These are phyloP conservation scores for Leucogyrophana mollusca DNA, from an alignment of 768 basidiomycete genomes.

Conservation along the genomic window DNA sequence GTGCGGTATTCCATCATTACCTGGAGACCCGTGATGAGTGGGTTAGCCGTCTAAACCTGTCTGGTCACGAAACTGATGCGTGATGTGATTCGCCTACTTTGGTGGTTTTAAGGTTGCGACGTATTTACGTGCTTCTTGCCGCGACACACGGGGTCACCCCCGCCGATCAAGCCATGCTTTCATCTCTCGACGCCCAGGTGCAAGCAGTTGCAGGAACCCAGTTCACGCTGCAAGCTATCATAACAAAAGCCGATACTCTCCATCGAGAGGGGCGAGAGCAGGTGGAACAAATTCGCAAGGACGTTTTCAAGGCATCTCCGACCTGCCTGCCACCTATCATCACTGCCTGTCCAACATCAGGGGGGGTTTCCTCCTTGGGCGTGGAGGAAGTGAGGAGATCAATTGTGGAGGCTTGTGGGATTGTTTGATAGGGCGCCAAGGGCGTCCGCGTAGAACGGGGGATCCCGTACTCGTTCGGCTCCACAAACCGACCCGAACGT, in stretches of 20 bases:
- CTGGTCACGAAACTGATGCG: background rate
- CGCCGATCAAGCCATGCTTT: slow-evolving; percentile 62
- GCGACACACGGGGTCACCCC: slow-evolving; percentile 60
- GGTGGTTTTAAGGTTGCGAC: slow-evolving; percentile 48
- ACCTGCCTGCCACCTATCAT: slow-evolving; percentile 67
- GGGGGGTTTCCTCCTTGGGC: slow-evolving; percentile 46
- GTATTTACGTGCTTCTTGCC: slow-evolving; percentile 72
- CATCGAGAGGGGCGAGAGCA: slow-evolving; percentile 30
- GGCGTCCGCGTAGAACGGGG: background rate
- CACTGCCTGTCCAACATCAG: slow-evolving; percentile 46
- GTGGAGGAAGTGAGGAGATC: slow-evolving; percentile 55
- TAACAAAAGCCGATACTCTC: slow-evolving; percentile 69
- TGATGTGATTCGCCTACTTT: background rate
- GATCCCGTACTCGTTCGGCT: background rate
- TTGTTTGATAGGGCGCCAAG: slow-evolving; percentile 15
- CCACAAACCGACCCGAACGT: too few relatives aligned
- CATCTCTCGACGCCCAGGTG: slow-evolving; percentile 36
- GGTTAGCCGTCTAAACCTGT: slow-evolving; percentile 19
- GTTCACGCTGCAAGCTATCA: slow-evolving; percentile 68
- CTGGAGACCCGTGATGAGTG: slow-evolving; percentile 60
- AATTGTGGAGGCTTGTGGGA: slow-evolving; percentile 58
- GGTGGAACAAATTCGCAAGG: slow-evolving; percentile 42
- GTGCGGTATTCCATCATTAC: slow-evolving; percentile 65
- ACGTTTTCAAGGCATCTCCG: slow-evolving; percentile 54
- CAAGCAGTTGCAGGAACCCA: slow-evolving; percentile 32